These are phyloP conservation scores for Trichosanthes cucumerina DNA, from an alignment of 306 rosid genomes.

Conservation along the genomic window DNA sequence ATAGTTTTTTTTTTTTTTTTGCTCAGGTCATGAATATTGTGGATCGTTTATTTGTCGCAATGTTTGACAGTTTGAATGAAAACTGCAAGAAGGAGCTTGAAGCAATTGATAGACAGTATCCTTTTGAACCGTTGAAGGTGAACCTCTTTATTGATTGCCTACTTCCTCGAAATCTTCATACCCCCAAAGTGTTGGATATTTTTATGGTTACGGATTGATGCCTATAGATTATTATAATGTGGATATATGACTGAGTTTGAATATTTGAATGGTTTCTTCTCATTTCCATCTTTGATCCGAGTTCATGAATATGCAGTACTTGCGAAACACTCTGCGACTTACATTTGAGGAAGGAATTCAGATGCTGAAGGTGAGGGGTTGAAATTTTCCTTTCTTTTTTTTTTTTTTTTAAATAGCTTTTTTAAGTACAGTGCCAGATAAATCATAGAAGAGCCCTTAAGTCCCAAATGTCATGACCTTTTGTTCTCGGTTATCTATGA, in stretches of 20 bases:
- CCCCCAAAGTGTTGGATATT: no score
- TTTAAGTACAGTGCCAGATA: background rate
- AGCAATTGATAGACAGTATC: conserved; percentile 69
- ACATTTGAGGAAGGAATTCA: conserved; percentile 88
- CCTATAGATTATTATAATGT: background rate
- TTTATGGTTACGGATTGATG: background rate
- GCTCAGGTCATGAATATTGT: conserved; percentile 82
- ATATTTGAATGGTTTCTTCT: background rate
- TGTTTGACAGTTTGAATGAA: conserved; percentile 62
- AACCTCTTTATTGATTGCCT: background rate
- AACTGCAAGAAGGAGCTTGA: conserved; percentile 61
- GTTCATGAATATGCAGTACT: conserved; percentile 48
- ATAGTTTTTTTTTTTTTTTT: background rate
- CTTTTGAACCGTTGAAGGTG: conserved; percentile 91
- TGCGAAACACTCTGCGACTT: conserved; percentile 63
- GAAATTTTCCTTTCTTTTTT: background rate
- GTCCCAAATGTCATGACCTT: background rate
- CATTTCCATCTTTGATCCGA: background rate
- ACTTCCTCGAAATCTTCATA: background rate
- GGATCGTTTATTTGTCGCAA: conserved; percentile 55
- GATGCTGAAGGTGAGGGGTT: conserved; percentile 66
- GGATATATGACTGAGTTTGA: background rate
- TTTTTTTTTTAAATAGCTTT: background rate
- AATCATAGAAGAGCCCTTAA: background rate
- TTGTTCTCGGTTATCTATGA: conserved; percentile 5